Conservation (phyloP, 768 basidiomycete genomes). For the Sarcomyxa edulis region DNA sequence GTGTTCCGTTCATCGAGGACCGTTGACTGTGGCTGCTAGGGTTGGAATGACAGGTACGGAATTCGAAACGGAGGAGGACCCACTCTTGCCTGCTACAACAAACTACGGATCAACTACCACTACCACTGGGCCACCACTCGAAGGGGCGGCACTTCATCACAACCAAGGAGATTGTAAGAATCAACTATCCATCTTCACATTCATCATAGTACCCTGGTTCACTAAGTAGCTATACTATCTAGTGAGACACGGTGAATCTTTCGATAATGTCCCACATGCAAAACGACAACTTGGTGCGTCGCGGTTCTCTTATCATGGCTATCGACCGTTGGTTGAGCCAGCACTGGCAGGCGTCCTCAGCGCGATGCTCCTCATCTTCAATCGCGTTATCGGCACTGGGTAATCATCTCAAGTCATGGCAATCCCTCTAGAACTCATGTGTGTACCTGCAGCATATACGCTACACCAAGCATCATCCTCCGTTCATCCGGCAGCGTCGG, state of each 20-base stretch:
- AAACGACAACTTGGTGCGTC: slow-evolving; percentile 48
- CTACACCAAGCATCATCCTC: slow-evolving; percentile 63
- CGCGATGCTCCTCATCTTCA: slow-evolving; percentile 65
- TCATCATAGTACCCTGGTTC: too few relatives aligned
- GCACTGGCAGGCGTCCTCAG: slow-evolving; percentile 38
- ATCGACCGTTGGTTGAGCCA: slow-evolving; percentile 5
- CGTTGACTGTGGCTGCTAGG: too few relatives aligned
- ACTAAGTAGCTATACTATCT: too few relatives aligned
- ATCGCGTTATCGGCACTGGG: slow-evolving; percentile 74
- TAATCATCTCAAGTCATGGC: slow-evolving; percentile 26
- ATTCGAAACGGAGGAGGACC: too few relatives aligned
- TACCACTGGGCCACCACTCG: too few relatives aligned
- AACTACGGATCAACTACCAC: too few relatives aligned
- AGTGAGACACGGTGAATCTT: slow-evolving; percentile 25
- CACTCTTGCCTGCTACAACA: too few relatives aligned
- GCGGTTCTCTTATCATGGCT: neutral
- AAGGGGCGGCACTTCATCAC: too few relatives aligned
- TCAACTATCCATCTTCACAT: too few relatives aligned
- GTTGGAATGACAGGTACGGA: too few relatives aligned
- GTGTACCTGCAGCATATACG: slow-evolving; percentile 49
- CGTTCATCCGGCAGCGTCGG: slow-evolving; percentile 67
- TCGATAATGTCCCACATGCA: slow-evolving; percentile 41
- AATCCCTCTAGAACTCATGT: neutral
- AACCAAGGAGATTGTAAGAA: too few relatives aligned
- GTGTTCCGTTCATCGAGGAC: too few relatives aligned